A percentile compares a stretch with the other conserved stretches of the same genome.
phyloP scores from a whole-genome alignment of 2,329 filamentous ascomycete genomes.

The Triangularia verruculosa region DNA sequence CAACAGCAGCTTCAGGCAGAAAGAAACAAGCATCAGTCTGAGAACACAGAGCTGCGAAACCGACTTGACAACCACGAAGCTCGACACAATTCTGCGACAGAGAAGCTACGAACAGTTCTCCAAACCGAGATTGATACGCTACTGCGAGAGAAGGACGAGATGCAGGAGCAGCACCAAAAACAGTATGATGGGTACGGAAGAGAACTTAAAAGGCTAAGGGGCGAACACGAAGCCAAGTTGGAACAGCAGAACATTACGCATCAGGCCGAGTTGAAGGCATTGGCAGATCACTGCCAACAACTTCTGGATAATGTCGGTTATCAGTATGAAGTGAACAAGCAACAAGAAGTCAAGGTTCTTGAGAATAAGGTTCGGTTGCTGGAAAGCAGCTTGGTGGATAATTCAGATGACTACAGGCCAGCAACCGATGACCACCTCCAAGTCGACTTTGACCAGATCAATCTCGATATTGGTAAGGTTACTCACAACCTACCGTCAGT shows the following conservation, averaged over 20 bases:
- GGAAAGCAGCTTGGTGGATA: constrained; percentile 25
- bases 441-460: constrained; percentile 21
- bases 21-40: background rate
- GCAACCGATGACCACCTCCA: constrained; percentile 26
- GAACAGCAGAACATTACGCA: background rate
- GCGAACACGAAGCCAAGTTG: background rate
- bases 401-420: constrained; percentile 29
- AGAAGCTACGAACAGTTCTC: background rate
- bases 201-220: background rate
- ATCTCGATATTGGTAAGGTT: constrained; percentile 23
- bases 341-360: constrained; percentile 7
- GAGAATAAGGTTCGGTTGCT: constrained; percentile 19
- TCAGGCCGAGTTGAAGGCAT: background rate
- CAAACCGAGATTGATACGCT: background rate
- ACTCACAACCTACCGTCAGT: constrained; percentile 20
- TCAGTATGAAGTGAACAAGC: background rate
- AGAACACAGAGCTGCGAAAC: background rate
- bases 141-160: background rate
- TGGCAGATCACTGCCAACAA: background rate
- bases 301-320: background rate
- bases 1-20: background rate
- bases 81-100: background rate
- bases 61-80: background rate
- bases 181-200: background rate
- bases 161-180: background rate